phyloP scores from a whole-genome alignment of 257 asterid species.

The Leptodermis oblonga region DNA sequence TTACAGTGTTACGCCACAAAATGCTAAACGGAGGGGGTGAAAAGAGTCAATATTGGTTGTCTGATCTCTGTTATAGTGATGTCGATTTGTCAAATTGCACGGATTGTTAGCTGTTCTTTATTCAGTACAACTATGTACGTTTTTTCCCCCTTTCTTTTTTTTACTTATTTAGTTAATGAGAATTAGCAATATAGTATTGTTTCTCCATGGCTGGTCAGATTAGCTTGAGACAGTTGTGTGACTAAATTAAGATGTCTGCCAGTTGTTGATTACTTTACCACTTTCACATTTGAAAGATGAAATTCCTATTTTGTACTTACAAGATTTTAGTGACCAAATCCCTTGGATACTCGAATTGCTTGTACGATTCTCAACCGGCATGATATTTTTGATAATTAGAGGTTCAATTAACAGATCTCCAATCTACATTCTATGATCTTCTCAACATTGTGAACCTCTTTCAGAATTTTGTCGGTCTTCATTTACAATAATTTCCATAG shows the following conservation, averaged over 20 bases:
- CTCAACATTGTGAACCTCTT: slow-evolving; percentile 45
- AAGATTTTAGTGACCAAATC: slow-evolving; percentile 52
- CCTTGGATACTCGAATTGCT: slow-evolving; percentile 66
- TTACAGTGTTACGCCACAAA: neutral
- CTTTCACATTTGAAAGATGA: slow-evolving; percentile 16
- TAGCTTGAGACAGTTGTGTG: neutral
- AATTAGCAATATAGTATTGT: neutral
- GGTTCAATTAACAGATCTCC: slow-evolving; percentile 44
- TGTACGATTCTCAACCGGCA: slow-evolving; percentile 44
- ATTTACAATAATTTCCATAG: slow-evolving; percentile 16
- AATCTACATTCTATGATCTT: slow-evolving; percentile 53
- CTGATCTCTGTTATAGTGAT: neutral
- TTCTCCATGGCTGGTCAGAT: neutral
- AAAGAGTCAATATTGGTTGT: neutral
- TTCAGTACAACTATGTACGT: neutral
- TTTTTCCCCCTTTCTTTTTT: too few relatives aligned
- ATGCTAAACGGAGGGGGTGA: neutral
- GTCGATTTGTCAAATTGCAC: neutral
- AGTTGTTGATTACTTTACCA: neutral
- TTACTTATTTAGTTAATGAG: neutral
- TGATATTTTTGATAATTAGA: slow-evolving; percentile 51
- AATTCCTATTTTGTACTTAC: slow-evolving; percentile 50
- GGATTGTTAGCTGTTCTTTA: neutral
- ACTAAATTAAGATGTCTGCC: neutral
- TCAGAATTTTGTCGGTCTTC: slow-evolving; percentile 24